A percentile compares a stretch with the other conserved stretches of the same genome.
Evolutionary conservation across 2,329 filamentous ascomycete genomes (phyloP).

Genomic region (Pseudopyricularia cyperi): DNA sequence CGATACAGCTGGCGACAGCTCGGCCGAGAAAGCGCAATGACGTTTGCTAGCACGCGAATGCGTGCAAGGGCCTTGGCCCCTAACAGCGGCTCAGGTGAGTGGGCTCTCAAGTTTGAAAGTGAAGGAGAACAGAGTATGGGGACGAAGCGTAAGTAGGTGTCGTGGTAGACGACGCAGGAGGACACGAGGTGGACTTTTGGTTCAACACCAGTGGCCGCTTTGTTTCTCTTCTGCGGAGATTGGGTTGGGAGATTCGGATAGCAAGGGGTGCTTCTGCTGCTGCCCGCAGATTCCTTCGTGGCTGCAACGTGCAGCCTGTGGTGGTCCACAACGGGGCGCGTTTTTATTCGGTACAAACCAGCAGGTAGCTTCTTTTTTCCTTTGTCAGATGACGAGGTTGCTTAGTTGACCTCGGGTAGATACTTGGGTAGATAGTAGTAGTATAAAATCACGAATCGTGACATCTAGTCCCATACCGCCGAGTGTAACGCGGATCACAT

Average conservation of each 20-base stretch:
- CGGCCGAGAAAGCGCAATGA: conserved; percentile 1
- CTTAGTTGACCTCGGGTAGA: too few species aligned
- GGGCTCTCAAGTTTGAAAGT: not conserved
- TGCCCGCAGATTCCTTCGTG: not conserved
- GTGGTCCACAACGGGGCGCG: too few species aligned
- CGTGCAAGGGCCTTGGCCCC: not conserved
- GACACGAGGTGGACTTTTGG: not conserved
- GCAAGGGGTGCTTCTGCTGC: too few species aligned
- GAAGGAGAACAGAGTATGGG: not conserved
- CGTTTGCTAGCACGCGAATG: not conserved
- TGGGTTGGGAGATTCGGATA: not conserved
- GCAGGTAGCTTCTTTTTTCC: too few species aligned
- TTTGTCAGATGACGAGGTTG: too few species aligned
- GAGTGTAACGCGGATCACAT: too few species aligned
- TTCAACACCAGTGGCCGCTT: not conserved
- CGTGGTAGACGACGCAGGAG: not conserved
- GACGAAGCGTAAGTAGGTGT: too few species aligned
- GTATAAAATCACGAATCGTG: too few species aligned
- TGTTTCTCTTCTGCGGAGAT: not conserved
- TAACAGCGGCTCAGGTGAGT: not conserved
- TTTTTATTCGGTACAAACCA: too few species aligned
- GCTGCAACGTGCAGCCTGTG: too few species aligned
- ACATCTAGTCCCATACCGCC: too few species aligned
- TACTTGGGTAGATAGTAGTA: too few species aligned
- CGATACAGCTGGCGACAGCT: not conserved